A percentile compares a stretch with the other conserved stretches of the same genome.
These are phyloP conservation scores for Ulmus americana DNA, from an alignment of 331 rosid species.

Conservation along the genomic window DNA sequence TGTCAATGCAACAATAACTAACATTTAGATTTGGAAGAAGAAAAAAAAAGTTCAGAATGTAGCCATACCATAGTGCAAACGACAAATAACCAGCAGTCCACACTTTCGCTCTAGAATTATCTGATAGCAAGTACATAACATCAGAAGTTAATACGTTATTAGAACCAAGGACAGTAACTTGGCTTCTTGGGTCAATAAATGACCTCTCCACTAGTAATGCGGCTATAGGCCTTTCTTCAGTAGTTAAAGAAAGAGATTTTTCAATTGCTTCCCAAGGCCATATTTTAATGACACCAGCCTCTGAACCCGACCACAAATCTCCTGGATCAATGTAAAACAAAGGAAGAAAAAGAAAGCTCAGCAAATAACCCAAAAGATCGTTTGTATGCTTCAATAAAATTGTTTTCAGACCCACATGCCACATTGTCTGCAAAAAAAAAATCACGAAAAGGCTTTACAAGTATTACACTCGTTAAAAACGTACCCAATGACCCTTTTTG, in stretches of 20 bases:
- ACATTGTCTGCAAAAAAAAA: no score
- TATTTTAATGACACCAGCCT: conserved; percentile 72
- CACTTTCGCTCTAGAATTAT: conserved; percentile 62
- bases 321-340: conserved; percentile 38
- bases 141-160: conserved; percentile 61
- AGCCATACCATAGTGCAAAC: conserved; percentile 76
- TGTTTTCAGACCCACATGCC: neutral
- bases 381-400: neutral
- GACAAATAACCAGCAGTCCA: conserved; percentile 86
- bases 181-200: conserved; percentile 82
- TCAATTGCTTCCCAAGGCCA: conserved; percentile 94
- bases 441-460: no score
- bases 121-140: conserved; percentile 65
- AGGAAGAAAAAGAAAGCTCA: neutral
- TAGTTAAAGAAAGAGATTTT: conserved; percentile 50
- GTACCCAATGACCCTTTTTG: neutral
- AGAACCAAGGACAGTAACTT: conserved; percentile 54
- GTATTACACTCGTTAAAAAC: neutral
- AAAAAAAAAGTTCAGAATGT: neutral
- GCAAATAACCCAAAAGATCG: neutral
- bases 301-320: conserved; percentile 96
- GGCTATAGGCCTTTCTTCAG: conserved; percentile 63
- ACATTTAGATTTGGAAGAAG: neutral
- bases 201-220: conserved; percentile 73
- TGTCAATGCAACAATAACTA: neutral